phyloP scores from a whole-genome alignment of 2,329 filamentous ascomycete genomes.

The Neopestalotiopsis clavispora region DNA sequence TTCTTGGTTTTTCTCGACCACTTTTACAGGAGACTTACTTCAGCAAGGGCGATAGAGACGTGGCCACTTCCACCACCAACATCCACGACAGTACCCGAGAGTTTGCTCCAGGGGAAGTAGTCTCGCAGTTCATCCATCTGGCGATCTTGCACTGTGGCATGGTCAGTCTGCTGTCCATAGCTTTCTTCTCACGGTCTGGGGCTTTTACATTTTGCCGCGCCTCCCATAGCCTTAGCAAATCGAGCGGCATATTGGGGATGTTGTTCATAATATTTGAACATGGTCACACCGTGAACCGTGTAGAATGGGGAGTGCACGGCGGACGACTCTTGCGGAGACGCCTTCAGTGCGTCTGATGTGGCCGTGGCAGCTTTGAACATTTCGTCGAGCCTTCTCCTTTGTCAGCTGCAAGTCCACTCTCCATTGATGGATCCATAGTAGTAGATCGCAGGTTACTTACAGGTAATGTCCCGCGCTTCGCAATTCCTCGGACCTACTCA shows the following conservation, averaged over 20 bases:
- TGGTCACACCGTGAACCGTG: not conserved
- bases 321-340: conserved; percentile 15
- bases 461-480: conserved; percentile 23
- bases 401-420: not conserved
- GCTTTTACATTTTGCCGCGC: no score
- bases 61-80: conserved; percentile 12
- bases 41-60: not conserved
- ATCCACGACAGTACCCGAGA: not conserved
- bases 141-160: conserved; percentile 4
- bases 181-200: no score
- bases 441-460: conserved; percentile 4
- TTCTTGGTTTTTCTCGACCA: no score
- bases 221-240: conserved; percentile 15
- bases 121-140: not conserved
- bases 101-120: not conserved
- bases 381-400: conserved; percentile 26
- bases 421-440: no score
- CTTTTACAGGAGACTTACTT: no score
- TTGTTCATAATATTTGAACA: conserved; percentile 2
- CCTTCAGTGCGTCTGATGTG: conserved; percentile 22
- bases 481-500: conserved; percentile 24
- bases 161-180: no score
- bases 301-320: conserved; percentile 2
- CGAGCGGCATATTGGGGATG: not conserved
- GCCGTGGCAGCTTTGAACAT: conserved; percentile 31